phyloP scores from a whole-genome alignment of 306 rosid species.

The Fragaria ananassa region DNA sequence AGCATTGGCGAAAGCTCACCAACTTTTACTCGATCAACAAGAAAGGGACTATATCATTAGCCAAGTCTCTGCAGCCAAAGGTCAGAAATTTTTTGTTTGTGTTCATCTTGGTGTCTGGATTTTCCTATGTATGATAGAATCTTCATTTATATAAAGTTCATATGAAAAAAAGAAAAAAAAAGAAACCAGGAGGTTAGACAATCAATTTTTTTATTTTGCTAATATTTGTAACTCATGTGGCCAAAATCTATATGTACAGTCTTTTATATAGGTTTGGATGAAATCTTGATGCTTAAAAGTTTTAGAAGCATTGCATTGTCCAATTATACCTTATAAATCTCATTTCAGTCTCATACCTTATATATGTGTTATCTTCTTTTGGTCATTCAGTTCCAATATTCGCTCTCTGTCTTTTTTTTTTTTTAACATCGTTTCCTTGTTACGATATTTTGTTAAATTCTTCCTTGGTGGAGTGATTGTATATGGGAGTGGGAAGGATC shows the following conservation, averaged over 20 bases:
- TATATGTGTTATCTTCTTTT: not conserved
- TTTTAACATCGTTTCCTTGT: not conserved
- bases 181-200: not conserved
- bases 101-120: slow-evolving; percentile 2
- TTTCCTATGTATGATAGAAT: not conserved
- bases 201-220: not conserved
- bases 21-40: slow-evolving; percentile 79
- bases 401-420: not conserved
- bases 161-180: too few species aligned
- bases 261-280: not conserved
- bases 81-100: slow-evolving; percentile 32
- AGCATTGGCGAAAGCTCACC: slow-evolving; percentile 97
- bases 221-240: not conserved
- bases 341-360: not conserved
- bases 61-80: slow-evolving; percentile 92
- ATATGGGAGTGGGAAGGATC: not conserved
- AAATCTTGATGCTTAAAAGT: not conserved
- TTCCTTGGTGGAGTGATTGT: not conserved
- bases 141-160: not conserved
- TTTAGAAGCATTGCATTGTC: not conserved
- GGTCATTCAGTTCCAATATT: not conserved
- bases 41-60: slow-evolving; percentile 86
- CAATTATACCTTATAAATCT: not conserved
- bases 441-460: not conserved
- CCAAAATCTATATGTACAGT: not conserved